phyloP scores from a whole-genome alignment of 345 rosid genomes.

The Odontarrhena argentea region DNA sequence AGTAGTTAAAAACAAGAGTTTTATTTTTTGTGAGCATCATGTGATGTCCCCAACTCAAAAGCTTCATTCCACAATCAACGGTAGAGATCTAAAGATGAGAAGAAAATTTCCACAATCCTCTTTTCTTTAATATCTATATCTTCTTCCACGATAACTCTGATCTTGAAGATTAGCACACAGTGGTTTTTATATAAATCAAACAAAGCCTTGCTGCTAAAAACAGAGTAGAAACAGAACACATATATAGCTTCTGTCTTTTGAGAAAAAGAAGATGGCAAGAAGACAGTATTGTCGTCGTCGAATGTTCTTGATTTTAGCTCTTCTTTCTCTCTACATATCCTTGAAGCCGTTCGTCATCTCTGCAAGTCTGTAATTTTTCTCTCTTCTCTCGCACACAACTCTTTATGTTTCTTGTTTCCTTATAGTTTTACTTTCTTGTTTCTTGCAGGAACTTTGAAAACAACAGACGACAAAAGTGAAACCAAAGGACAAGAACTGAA shows the following conservation, averaged over 20 bases:
- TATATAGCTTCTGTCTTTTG: conserved; percentile 1
- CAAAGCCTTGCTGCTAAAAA: conserved; percentile 13
- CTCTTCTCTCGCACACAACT: background rate
- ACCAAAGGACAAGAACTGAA: conserved; percentile 8
- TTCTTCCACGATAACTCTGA: conserved; percentile 37
- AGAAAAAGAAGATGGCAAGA: conserved; percentile 32
- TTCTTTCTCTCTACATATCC: conserved; percentile 14
- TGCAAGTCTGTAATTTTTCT: conserved; percentile 38
- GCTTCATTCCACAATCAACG: conserved; percentile 41
- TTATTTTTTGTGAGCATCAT: conserved; percentile 29
- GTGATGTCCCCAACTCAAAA: conserved; percentile 43
- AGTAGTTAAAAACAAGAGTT: conserved; percentile 16
- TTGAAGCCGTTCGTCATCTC: conserved; percentile 22
- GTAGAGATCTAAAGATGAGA: conserved; percentile 32
- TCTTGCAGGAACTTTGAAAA: conserved; percentile 19
- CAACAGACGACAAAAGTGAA: background rate
- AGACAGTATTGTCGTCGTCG: conserved; percentile 23
- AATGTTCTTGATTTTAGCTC: conserved; percentile 19
- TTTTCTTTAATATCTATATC: conserved; percentile 26
- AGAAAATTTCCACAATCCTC: conserved; percentile 18
- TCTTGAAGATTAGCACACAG: conserved; percentile 13
- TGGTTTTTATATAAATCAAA: conserved; percentile 5
- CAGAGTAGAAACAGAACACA: conserved; percentile 21
- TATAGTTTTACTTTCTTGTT: conserved; percentile 8
- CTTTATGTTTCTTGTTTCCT: conserved; percentile 20